Percentiles rank a stretch among this genome's conserved stretches.
Conservation (phyloP, 208 protist genomes). For the Hexamita inflata region DNA sequence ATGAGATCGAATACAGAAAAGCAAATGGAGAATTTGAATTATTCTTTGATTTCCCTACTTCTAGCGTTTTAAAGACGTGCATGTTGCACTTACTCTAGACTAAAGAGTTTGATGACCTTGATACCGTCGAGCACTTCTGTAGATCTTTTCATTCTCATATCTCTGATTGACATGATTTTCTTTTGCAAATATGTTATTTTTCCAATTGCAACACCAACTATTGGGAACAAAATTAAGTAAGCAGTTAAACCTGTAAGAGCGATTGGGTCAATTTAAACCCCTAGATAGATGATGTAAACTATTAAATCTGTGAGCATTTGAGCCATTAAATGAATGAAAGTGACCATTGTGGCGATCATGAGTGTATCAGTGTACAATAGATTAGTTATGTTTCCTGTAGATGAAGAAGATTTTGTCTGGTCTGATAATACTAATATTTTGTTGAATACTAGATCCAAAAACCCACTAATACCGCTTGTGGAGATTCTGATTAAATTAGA, state of each 20-base stretch:
- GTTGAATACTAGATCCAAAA: background rate
- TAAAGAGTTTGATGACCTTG: slow-evolving; percentile 51
- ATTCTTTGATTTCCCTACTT: background rate
- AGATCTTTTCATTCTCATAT: slow-evolving; percentile 46
- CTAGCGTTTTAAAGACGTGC: slow-evolving; percentile 29
- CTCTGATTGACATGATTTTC: slow-evolving; percentile 25
- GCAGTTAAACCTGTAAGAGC: slow-evolving; percentile 46
- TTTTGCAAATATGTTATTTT: slow-evolving; percentile 10
- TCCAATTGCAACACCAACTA: slow-evolving; percentile 32
- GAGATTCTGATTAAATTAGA: background rate
- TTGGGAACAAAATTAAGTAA: slow-evolving; percentile 45
- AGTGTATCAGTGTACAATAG: slow-evolving; percentile 43
- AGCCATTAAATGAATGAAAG: slow-evolving; percentile 36
- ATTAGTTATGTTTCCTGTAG: slow-evolving; percentile 52
- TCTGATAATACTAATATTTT: background rate
- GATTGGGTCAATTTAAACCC: slow-evolving; percentile 36
- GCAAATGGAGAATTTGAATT: background rate
- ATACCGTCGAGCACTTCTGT: slow-evolving; percentile 51
- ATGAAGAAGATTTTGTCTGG: background rate
- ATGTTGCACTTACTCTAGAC: slow-evolving; percentile 46
- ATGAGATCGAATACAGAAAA: background rate
- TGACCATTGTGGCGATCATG: slow-evolving; percentile 30
- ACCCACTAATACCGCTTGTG: background rate
- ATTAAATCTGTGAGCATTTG: slow-evolving; percentile 45
- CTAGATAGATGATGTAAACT: slow-evolving; percentile 43